Evolutionary conservation across 768 basidiomycete genomes (phyloP).

Genomic region (Russula vinacea): DNA sequence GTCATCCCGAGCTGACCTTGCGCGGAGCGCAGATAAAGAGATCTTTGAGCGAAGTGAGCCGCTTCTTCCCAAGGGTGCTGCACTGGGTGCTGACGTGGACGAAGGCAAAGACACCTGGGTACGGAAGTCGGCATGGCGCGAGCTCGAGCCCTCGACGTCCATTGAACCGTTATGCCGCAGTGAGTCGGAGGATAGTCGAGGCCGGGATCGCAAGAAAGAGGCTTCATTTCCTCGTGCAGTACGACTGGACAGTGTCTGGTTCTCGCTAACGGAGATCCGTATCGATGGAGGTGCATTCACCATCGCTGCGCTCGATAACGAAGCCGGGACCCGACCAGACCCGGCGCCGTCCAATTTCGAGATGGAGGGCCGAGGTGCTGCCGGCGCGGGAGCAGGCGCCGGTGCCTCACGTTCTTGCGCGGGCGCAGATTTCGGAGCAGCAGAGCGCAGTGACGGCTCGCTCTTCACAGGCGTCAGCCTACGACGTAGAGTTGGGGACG

Average conservation of each 20-base stretch:
- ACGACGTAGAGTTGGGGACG: conserved; percentile 14
- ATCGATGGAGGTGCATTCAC: conserved; percentile 5
- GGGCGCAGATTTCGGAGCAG: neutral
- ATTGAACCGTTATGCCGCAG: conserved; percentile 26
- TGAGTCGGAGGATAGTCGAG: conserved; percentile 22
- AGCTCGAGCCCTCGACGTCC: conserved; percentile 35
- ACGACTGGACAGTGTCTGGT: neutral
- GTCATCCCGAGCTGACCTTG: conserved; percentile 39
- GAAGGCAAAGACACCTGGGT: conserved; percentile 43
- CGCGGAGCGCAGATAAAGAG: conserved; percentile 62
- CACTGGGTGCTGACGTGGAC: conserved; percentile 34
- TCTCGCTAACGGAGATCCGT: conserved; percentile 14
- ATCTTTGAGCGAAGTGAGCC: conserved; percentile 54
- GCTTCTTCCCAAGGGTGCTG: conserved; percentile 38
- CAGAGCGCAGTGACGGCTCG: conserved; percentile 16
- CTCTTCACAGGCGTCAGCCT: conserved; percentile 15
- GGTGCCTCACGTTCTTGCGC: conserved; percentile 3
- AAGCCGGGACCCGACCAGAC: neutral
- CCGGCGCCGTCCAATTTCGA: neutral
- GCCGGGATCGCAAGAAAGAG: neutral
- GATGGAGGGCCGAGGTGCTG: neutral
- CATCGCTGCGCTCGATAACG: neutral
- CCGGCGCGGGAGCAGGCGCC: neutral
- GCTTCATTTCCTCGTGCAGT: neutral
- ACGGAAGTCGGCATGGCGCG: conserved; percentile 40